These are phyloP conservation scores for Aspergillus novofumigatus DNA, from an alignment of 2,329 filamentous ascomycete species.

Conservation along the genomic window DNA sequence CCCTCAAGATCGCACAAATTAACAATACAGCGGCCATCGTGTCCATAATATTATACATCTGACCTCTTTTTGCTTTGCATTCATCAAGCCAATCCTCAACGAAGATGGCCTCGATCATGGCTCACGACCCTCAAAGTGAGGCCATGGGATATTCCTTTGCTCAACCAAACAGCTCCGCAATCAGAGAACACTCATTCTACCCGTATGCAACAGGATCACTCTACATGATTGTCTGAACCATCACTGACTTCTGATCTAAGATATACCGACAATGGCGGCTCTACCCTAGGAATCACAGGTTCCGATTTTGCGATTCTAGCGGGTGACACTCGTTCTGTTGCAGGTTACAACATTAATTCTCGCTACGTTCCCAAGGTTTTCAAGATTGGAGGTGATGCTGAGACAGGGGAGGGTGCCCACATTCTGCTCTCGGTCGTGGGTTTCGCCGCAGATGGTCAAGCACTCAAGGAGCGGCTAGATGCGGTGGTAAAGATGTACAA, in stretches of 20 bases:
- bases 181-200: conserved; percentile 74
- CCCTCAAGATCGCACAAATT: not conserved
- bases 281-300: conserved; percentile 90
- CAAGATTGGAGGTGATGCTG: conserved; percentile 87
- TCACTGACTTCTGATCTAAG: conserved; percentile 26
- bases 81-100: conserved; percentile 1
- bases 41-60: not conserved
- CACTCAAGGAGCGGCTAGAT: conserved; percentile 89
- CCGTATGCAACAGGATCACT: conserved; percentile 58
- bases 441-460: conserved; percentile 90
- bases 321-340: conserved; percentile 91
- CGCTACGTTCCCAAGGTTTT: conserved; percentile 94
- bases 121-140: conserved; percentile 46
- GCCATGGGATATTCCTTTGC: conserved; percentile 59
- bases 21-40: not conserved
- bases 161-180: conserved; percentile 46
- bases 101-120: conserved; percentile 54
- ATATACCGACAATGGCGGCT: conserved; percentile 97
- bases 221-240: not conserved
- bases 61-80: conserved; percentile 1
- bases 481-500: conserved; percentile 98
- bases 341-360: conserved; percentile 98
- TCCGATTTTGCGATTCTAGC: conserved; percentile 94
- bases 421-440: conserved; percentile 92
- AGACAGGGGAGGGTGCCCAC: conserved; percentile 76